These are phyloP conservation scores for Colletotrichum melonis DNA, from an alignment of 2,329 filamentous ascomycete species.

Conservation along the genomic window DNA sequence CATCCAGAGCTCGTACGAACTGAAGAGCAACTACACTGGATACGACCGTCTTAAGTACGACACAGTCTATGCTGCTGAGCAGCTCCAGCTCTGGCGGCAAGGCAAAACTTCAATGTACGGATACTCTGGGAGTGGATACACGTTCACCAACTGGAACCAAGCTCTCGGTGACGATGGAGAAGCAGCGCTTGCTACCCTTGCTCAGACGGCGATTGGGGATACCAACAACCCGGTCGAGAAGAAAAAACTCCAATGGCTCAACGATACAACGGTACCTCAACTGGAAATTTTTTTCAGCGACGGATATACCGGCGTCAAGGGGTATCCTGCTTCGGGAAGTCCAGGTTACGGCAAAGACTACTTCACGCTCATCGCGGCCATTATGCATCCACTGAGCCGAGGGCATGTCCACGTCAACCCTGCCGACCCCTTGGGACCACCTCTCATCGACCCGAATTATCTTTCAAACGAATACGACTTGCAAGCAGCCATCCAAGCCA, in stretches of 20 bases:
- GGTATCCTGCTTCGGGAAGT: constrained; percentile 43
- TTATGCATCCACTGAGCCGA: constrained; percentile 45
- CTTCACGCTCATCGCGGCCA: constrained; percentile 41
- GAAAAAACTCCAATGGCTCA: constrained; percentile 53
- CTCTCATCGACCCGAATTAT: constrained; percentile 47
- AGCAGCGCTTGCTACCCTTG: constrained; percentile 44
- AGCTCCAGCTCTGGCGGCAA: constrained; percentile 49
- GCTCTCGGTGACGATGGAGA: constrained; percentile 44
- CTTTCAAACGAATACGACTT: constrained; percentile 35
- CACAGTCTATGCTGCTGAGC: constrained; percentile 47
- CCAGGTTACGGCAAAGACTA: constrained; percentile 44
- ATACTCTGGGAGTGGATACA: constrained; percentile 50
- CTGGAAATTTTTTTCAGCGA: constrained; percentile 58
- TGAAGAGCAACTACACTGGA: constrained; percentile 44
- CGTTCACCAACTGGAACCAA: constrained; percentile 54
- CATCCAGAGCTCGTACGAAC: constrained; percentile 47
- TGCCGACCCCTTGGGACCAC: constrained; percentile 44
- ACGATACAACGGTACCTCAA: constrained; percentile 49
- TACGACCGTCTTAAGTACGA: constrained; percentile 45
- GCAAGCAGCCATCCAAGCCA: constrained; percentile 43
- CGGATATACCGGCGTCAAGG: constrained; percentile 54
- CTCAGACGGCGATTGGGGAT: constrained; percentile 43
- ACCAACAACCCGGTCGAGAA: constrained; percentile 45
- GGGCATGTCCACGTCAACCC: constrained; percentile 48
- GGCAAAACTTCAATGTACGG: constrained; percentile 49